phyloP scores from a whole-genome alignment of 148 eudicot genomes.

The Cornus florida region DNA sequence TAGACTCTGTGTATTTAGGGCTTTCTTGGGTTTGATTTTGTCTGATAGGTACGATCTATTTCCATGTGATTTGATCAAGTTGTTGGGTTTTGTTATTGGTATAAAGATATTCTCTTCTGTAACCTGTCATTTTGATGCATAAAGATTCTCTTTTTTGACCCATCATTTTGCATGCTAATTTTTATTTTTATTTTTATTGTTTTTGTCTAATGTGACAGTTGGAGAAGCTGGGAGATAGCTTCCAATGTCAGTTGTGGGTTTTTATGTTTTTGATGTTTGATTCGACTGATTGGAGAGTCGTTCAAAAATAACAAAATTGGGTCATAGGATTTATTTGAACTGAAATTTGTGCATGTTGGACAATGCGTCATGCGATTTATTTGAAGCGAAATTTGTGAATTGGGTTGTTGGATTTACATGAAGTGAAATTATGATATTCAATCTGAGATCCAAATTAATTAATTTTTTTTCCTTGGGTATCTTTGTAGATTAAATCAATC shows the following conservation, averaged over 20 bases:
- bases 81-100: neutral
- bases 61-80: neutral
- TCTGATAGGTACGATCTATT: neutral
- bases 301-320: neutral
- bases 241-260: neutral
- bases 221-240: neutral
- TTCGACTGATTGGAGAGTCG: neutral
- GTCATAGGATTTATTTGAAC: neutral
- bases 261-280: neutral
- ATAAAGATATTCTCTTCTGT: neutral
- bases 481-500: neutral
- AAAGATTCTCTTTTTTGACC: neutral
- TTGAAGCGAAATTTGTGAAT: neutral
- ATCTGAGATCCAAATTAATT: neutral
- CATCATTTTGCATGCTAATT: neutral
- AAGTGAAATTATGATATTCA: neutral
- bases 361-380: neutral
- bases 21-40: neutral
- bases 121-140: neutral
- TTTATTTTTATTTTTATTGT: too few species aligned
- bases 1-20: neutral
- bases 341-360: neutral
- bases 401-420: too few species aligned
- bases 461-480: neutral
- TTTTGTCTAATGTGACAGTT: neutral